Conservation (phyloP, 352 stramenopile genomes). For the Thalassiosira hispida region DNA sequence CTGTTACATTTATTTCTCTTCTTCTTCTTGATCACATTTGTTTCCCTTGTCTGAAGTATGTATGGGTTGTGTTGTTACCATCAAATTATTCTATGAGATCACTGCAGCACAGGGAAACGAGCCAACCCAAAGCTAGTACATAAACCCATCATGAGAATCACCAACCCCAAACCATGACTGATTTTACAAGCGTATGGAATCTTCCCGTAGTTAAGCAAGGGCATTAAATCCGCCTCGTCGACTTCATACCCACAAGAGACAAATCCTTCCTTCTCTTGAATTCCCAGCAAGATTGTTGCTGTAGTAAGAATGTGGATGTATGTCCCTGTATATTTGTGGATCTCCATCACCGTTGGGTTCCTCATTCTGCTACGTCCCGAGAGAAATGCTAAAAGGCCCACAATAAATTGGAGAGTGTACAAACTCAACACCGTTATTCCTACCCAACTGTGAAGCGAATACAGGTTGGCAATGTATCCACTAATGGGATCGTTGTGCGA, state of each 20-base stretch:
- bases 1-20: too few species aligned
- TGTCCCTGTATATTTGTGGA: constrained; percentile 68
- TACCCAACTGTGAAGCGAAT: constrained; percentile 77
- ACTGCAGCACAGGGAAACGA: constrained; percentile 36
- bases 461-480: constrained; percentile 80
- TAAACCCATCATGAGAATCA: constrained; percentile 56
- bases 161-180: constrained; percentile 66
- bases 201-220: constrained; percentile 51
- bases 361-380: constrained; percentile 9
- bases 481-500: constrained; percentile 72
- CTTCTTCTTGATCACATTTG: too few species aligned
- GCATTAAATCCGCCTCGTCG: constrained; percentile 50
- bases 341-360: constrained; percentile 48
- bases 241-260: constrained; percentile 70
- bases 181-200: constrained; percentile 69
- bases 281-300: constrained; percentile 72
- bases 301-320: constrained; percentile 60
- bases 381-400: constrained; percentile 58
- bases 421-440: constrained; percentile 61
- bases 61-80: too few species aligned
- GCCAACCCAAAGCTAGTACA: constrained; percentile 61
- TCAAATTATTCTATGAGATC: too few species aligned
- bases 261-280: constrained; percentile 82
- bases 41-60: too few species aligned
- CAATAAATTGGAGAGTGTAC: constrained; percentile 64